These are phyloP conservation scores for Ophiorrhiza pumila DNA, from an alignment of 257 asterid genomes.

Conservation along the genomic window DNA sequence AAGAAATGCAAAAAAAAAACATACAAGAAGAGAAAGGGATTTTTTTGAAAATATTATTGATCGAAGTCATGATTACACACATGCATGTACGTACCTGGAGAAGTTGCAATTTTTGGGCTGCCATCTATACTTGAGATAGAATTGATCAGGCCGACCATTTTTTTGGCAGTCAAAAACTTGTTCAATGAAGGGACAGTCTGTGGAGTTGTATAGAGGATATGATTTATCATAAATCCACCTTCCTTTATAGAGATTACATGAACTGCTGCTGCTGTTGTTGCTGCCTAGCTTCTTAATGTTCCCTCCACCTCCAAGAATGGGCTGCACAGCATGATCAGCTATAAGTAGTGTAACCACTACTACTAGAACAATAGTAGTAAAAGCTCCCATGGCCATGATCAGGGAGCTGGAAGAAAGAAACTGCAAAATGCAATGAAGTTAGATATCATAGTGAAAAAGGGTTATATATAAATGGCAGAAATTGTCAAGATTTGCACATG, in stretches of 20 bases:
- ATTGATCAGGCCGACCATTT: constrained; percentile 13
- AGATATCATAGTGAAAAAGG: not conserved
- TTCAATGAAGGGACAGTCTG: constrained; percentile 23
- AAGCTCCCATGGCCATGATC: not conserved
- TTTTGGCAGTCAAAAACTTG: constrained; percentile 13
- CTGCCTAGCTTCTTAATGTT: not conserved
- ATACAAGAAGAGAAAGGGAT: too few species aligned
- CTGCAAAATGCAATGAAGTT: not conserved
- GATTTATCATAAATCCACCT: constrained; percentile 21
- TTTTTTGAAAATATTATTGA: too few species aligned
- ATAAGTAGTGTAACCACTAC: not conserved
- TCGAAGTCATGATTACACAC: too few species aligned
- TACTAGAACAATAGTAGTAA: not conserved
- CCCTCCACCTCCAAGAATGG: not conserved
- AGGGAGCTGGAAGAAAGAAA: not conserved
- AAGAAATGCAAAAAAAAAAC: too few species aligned
- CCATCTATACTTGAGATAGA: constrained; percentile 26
- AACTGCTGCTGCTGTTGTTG: not conserved
- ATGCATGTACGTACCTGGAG: constrained; percentile 11
- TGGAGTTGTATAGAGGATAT: constrained; percentile 14
- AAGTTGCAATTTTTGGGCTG: constrained; percentile 16
- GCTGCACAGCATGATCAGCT: not conserved
- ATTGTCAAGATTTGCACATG: too few species aligned
- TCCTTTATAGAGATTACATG: constrained; percentile 15
- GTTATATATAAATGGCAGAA: too few species aligned